Conservation (phyloP, 805 yeast species). For the Spathaspora girioi region DNA sequence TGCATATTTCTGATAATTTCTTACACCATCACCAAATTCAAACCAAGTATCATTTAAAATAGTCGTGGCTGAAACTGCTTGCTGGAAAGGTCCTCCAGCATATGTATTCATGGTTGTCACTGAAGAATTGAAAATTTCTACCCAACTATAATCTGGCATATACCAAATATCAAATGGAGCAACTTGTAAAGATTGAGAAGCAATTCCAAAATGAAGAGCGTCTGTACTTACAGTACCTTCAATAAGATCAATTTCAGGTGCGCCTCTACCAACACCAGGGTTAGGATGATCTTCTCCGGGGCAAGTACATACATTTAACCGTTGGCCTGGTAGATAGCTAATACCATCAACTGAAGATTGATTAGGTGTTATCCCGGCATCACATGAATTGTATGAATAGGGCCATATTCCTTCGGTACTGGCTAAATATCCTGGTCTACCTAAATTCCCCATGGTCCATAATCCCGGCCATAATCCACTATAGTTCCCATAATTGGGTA, state of each 20-base stretch:
- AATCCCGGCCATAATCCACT: constrained; percentile 41
- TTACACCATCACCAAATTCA: constrained; percentile 51
- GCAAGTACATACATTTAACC: constrained; percentile 32
- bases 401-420: constrained; percentile 41
- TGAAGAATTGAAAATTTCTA: constrained; percentile 66
- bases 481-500: constrained; percentile 34
- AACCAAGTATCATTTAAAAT: constrained; percentile 83
- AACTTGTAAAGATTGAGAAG: constrained; percentile 86
- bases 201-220: constrained; percentile 51
- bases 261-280: constrained; percentile 35
- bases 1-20: constrained; percentile 67
- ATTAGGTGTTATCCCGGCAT: constrained; percentile 92
- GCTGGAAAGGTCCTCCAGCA: constrained; percentile 91
- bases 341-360: constrained; percentile 58
- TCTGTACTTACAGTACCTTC: constrained; percentile 75
- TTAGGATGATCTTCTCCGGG: constrained; percentile 35
- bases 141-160: constrained; percentile 77
- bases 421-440: constrained; percentile 36
- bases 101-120: constrained; percentile 81
- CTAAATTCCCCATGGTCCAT: constrained; percentile 41
- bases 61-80: constrained; percentile 84
- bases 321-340: constrained; percentile 38
- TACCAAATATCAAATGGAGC: constrained; percentile 97
- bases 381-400: constrained; percentile 80
- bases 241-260: constrained; percentile 77